Percentiles rank a stretch among this genome's conserved stretches.
These are phyloP conservation scores for Penicillium bovifimosum DNA, from an alignment of 495 filamentous ascomycete species.

Conservation along the genomic window DNA sequence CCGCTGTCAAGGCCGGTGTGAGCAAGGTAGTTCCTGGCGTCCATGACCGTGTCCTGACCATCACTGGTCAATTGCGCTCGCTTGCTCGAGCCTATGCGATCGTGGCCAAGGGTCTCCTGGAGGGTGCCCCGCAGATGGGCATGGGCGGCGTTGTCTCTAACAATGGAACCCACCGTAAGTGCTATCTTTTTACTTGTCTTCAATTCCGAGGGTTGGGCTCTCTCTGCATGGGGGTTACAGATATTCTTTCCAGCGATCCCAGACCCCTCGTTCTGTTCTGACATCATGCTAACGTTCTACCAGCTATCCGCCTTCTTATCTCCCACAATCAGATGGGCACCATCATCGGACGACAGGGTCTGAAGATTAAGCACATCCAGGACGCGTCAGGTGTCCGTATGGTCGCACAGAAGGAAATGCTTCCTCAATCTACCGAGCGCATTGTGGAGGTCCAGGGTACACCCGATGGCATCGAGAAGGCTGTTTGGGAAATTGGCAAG, in stretches of 20 bases:
- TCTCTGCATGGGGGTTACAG: background rate
- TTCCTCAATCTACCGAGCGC: conserved; percentile 97
- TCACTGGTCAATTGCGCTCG: conserved; percentile 79
- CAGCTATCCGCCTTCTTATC: conserved; percentile 94
- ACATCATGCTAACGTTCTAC: conserved; percentile 25
- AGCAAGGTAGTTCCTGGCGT: conserved; percentile 98
- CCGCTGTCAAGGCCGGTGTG: conserved; percentile 93
- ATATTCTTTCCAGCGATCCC: background rate
- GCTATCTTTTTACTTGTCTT: background rate
- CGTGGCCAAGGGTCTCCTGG: conserved; percentile 83
- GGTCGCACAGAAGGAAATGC: conserved; percentile 99
- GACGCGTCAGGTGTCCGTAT: conserved; percentile 95
- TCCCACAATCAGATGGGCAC: conserved; percentile 99
- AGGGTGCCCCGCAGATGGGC: conserved; percentile 89
- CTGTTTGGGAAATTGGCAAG: conserved; percentile 97
- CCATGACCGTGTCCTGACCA: conserved; percentile 92
- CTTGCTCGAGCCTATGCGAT: conserved; percentile 89
- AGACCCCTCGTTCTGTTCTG: background rate
- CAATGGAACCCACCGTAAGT: conserved; percentile 92
- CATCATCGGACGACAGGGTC: conserved; percentile 90
- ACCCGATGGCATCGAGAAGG: conserved; percentile 89
- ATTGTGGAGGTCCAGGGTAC: conserved; percentile 94
- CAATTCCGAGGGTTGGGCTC: background rate
- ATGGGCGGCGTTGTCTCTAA: conserved; percentile 83
- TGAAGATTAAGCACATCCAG: conserved; percentile 99